phyloP scores from a whole-genome alignment of 192 early-diverging fungal species.

The Chytriomyces sp. region DNA sequence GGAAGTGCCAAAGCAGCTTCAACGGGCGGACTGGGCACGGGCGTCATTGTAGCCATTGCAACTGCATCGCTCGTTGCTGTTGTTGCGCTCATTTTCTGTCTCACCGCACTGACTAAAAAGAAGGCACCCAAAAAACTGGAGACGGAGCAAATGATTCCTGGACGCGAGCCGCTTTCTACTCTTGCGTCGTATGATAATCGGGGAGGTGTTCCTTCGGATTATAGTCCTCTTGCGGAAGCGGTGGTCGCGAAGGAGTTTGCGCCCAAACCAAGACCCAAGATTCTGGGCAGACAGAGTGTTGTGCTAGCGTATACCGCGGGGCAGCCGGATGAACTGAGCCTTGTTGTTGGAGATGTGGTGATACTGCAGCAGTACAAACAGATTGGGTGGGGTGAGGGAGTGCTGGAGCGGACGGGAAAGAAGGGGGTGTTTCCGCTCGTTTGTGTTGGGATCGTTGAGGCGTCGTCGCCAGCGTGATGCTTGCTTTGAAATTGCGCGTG shows the following conservation, averaged over 20 bases:
- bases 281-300: not conserved
- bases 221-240: not conserved
- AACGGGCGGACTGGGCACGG: too few species aligned
- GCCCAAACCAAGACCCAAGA: not conserved
- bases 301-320: not conserved
- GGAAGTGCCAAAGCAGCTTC: too few species aligned
- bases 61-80: too few species aligned
- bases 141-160: not conserved
- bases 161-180: not conserved
- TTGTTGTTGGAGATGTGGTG: constrained; percentile 1
- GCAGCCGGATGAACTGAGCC: constrained; percentile 14
- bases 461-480: too few species aligned
- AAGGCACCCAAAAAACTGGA: not conserved
- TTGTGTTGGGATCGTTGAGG: constrained; percentile 11
- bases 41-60: too few species aligned
- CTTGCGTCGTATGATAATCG: not conserved
- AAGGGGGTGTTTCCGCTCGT: constrained; percentile 9
- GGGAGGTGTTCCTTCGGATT: not conserved
- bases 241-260: not conserved
- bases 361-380: not conserved
- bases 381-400: constrained; percentile 18
- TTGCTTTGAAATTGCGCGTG: too few species aligned
- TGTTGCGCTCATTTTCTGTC: too few species aligned
- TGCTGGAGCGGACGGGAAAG: not conserved
- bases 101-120: too few species aligned